Evolutionary conservation across 2,329 filamentous ascomycete species (phyloP).

Genomic region (Botrytis porri): DNA sequence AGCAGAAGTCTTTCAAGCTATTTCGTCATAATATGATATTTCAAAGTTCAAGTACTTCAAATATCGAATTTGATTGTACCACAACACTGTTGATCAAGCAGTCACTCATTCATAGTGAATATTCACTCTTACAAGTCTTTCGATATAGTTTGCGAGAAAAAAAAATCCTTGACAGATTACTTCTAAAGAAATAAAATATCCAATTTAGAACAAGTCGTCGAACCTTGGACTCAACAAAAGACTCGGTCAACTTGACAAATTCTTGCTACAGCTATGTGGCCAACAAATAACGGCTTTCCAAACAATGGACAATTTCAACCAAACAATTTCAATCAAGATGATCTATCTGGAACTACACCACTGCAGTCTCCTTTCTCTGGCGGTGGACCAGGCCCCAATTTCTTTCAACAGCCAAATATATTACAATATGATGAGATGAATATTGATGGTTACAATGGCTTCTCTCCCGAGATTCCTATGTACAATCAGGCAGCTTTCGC

Average conservation of each 20-base stretch:
- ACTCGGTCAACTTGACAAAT: background rate
- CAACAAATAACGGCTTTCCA: conserved; percentile 31
- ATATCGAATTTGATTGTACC: background rate
- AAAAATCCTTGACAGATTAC: background rate
- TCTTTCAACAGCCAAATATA: conserved; percentile 26
- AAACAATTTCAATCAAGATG: conserved; percentile 33
- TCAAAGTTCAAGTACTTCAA: background rate
- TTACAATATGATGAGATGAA: conserved; percentile 26
- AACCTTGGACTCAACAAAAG: conserved; percentile 4
- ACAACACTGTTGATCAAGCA: background rate
- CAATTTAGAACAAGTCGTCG: background rate
- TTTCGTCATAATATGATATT: background rate
- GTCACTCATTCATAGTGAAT: background rate
- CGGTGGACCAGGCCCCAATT: conserved; percentile 24
- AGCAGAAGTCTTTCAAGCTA: background rate
- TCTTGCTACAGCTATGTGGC: conserved; percentile 30
- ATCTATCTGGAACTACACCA: conserved; percentile 11
- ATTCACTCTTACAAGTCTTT: conserved; percentile 3
- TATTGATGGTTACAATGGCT: conserved; percentile 25
- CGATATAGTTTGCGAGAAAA: background rate
- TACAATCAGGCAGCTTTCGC: conserved; percentile 29
- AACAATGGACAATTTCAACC: conserved; percentile 29
- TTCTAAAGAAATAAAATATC: background rate
- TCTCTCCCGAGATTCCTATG: conserved; percentile 28
- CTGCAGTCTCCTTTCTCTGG: conserved; percentile 21